These are phyloP conservation scores for Paracoccidioides brasiliensis DNA, from an alignment of 2,329 filamentous ascomycete species.

Conservation along the genomic window DNA sequence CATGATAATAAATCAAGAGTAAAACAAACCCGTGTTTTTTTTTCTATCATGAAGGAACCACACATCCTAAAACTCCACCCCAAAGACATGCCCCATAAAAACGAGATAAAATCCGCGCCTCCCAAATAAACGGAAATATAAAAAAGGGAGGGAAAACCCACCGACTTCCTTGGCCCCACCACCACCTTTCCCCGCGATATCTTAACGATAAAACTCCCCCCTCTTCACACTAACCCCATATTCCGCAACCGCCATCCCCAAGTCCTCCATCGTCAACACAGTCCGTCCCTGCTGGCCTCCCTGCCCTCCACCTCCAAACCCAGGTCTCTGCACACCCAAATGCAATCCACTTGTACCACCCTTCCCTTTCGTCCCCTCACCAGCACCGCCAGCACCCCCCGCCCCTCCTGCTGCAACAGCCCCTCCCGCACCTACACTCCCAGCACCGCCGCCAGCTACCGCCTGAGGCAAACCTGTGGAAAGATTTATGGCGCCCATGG, in stretches of 20 bases:
- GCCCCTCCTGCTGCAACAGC: slow-evolving; percentile 29
- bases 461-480: slow-evolving; percentile 45
- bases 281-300: slow-evolving; percentile 73
- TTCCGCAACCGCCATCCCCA: slow-evolving; percentile 95
- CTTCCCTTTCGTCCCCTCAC: slow-evolving; percentile 32
- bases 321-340: slow-evolving; percentile 61
- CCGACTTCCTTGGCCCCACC: slow-evolving; percentile 12
- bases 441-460: slow-evolving; percentile 32
- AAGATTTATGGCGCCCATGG: slow-evolving; percentile 73
- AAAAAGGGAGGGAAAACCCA: slow-evolving; percentile 4
- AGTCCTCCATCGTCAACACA: slow-evolving; percentile 94
- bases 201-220: slow-evolving; percentile 82
- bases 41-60: not conserved
- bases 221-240: slow-evolving; percentile 97
- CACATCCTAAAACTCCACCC: not conserved
- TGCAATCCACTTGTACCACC: slow-evolving; percentile 38
- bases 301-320: slow-evolving; percentile 77
- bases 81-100: not conserved
- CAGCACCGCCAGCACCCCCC: slow-evolving; percentile 37
- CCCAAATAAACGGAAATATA: not conserved
- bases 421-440: slow-evolving; percentile 36
- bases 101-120: not conserved
- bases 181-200: not conserved
- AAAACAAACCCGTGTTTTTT: not conserved
- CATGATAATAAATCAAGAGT: not conserved